Evolutionary conservation across 1,139 yeast genomes (phyloP).

Genomic region (Protomyces inundatus): DNA sequence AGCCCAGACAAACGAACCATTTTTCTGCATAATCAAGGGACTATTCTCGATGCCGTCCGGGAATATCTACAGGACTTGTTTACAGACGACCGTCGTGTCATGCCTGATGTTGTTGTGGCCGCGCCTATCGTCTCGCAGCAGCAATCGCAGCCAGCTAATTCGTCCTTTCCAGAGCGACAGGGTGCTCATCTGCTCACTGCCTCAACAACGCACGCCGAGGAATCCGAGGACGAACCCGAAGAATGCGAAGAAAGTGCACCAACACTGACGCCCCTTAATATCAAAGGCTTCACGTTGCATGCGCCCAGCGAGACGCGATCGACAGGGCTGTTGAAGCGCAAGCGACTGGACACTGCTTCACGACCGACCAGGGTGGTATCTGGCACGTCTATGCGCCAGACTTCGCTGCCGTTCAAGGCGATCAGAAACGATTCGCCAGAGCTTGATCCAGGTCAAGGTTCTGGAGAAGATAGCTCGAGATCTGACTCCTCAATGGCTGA

Average conservation of each 20-base stretch:
- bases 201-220: neutral
- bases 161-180: neutral
- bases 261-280: neutral
- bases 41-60: constrained; percentile 45
- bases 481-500: neutral
- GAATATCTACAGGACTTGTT: constrained; percentile 38
- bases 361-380: neutral
- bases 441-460: neutral
- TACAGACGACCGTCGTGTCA: constrained; percentile 3
- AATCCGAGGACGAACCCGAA: neutral
- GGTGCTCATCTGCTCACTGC: neutral
- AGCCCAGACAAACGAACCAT: constrained; percentile 84
- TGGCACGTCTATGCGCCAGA: neutral
- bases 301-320: neutral
- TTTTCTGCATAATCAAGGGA: constrained; percentile 60
- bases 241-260: neutral
- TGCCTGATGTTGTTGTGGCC: neutral
- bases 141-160: neutral
- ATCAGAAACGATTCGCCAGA: neutral
- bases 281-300: neutral
- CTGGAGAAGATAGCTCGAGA: neutral
- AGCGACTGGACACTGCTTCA: neutral
- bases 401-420: neutral
- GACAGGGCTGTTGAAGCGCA: neutral
- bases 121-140: neutral